Conservation (phyloP, 331 rosid genomes). For the Acacia concinna region DNA sequence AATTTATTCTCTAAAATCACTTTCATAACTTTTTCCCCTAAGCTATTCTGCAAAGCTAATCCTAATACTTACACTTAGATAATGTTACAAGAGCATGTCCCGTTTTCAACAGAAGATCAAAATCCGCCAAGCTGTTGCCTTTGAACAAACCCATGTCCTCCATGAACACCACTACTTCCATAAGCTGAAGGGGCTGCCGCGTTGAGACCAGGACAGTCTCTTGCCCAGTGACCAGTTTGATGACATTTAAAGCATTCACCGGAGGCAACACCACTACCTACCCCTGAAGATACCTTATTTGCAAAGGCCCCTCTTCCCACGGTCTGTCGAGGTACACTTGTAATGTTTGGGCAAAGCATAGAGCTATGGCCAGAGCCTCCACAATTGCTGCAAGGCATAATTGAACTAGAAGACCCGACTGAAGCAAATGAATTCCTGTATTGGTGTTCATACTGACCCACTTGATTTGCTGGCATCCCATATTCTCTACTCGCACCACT, state of each 20-base stretch:
- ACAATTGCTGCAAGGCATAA: conserved; percentile 60
- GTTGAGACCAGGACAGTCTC: conserved; percentile 65
- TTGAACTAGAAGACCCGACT: conserved; percentile 36
- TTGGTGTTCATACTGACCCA: conserved; percentile 56
- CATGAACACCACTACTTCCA: conserved; percentile 49
- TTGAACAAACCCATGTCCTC: conserved; percentile 54
- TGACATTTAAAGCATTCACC: conserved; percentile 86
- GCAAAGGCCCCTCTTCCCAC: conserved; percentile 50
- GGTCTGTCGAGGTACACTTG: conserved; percentile 42
- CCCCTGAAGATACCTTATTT: conserved; percentile 48
- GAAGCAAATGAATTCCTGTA: conserved; percentile 41
- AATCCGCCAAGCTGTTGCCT: conserved; percentile 50
- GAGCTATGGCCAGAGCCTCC: conserved; percentile 77
- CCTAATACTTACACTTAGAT: too few species aligned
- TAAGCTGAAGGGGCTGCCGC: conserved; percentile 49
- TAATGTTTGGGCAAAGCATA: conserved; percentile 55
- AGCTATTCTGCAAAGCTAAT: too few species aligned
- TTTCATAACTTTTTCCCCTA: too few species aligned
- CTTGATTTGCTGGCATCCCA: conserved; percentile 51
- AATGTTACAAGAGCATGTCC: not conserved
- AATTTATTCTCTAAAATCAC: too few species aligned
- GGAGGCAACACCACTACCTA: conserved; percentile 26
- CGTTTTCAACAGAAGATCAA: conserved; percentile 34
- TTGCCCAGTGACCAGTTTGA: conserved; percentile 81
- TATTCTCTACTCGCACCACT: conserved; percentile 49